phyloP scores from a whole-genome alignment of 768 basidiomycete species.

The Amanita brunnescens region DNA sequence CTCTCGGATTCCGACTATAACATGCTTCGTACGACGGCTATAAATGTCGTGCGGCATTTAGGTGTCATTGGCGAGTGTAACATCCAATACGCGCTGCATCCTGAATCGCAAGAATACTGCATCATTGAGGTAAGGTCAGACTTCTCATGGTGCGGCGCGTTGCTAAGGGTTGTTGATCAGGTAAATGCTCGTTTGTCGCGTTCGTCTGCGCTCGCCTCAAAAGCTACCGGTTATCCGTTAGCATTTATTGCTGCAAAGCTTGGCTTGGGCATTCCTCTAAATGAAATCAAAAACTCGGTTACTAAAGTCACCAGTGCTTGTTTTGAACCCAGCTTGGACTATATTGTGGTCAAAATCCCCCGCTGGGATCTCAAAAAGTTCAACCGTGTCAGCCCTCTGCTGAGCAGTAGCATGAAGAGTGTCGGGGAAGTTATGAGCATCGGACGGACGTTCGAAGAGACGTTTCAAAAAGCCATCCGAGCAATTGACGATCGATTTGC shows the following conservation, averaged over 20 bases:
- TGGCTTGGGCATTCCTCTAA: slow-evolving; percentile 92
- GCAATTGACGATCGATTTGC: slow-evolving; percentile 93
- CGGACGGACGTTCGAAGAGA: slow-evolving; percentile 96
- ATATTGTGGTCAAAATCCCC: slow-evolving; percentile 96
- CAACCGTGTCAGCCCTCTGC: slow-evolving; percentile 78
- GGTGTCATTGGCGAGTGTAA: slow-evolving; percentile 98
- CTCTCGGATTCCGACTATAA: slow-evolving; percentile 99
- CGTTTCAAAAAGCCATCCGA: slow-evolving; percentile 95
- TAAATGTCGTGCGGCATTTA: slow-evolving; percentile 97
- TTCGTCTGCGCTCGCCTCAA: slow-evolving; percentile 95
- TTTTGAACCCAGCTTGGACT: slow-evolving; percentile 97
- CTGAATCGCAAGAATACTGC: slow-evolving; percentile 91
- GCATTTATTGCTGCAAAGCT: slow-evolving; percentile 99
- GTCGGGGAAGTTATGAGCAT: slow-evolving; percentile 99
- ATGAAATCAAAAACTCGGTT: slow-evolving; percentile 96
- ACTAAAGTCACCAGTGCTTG: slow-evolving; percentile 95
- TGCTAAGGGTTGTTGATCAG: slow-evolving; percentile 14
- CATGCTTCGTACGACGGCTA: slow-evolving; percentile 96
- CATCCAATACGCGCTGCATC: slow-evolving; percentile 97
- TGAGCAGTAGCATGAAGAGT: slow-evolving; percentile 97
- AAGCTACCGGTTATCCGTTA: slow-evolving; percentile 96
- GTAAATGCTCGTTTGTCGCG: slow-evolving; percentile 97
- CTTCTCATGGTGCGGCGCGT: not conserved
- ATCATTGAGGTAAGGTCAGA: slow-evolving; percentile 74
- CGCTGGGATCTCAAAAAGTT: slow-evolving; percentile 99